Evolutionary conservation across 1,139 yeast genomes (phyloP), one percentile per base, ranked within the genome.

Genomic region (Zygoascus sp.): DNA sequence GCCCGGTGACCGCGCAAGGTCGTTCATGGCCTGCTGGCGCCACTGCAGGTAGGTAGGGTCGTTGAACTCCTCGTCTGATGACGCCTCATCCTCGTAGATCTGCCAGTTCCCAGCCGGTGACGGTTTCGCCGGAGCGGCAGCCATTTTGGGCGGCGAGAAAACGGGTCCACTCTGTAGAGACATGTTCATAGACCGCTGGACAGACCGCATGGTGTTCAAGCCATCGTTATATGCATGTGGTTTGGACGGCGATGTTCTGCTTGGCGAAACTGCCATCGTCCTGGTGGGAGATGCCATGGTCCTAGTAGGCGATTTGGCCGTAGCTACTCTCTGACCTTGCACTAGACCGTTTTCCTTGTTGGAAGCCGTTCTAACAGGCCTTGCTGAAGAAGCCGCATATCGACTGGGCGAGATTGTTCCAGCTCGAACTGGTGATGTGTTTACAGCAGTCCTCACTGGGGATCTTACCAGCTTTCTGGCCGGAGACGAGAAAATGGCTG

Each of bases 41-140:
- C 60, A 57, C 20, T 52, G 49, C 32, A 48, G 36, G 44, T 57
- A 56, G 15, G 48, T 46, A 5, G 44, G 46, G 19, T 50, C 51
- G 17, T 51, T 48, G 19, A 50, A 48, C 30, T 58, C 59, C 10
- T 57, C 60, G n/a, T 57, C 61, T 30, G 59, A 55, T 40, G 54
- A 50, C 9, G 51, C 42, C 5, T 50, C 50, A 17, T 52, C 59
- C n/a, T 55, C 59, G 30, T 50, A 53, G 0, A 54, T 48, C 32
- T 53, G 55, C 60, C 60, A 58, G 40, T 56, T 55, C n/a, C 16
- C 11, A 9, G 39, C 19, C 3, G 34, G 17, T 11, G 43, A 22
- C 28, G 17, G 28, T 27, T 46, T 23, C 2, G 44, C 28, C 8
- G 48, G 32, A 2, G 50, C 28, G n/a, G n/a, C n/a, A n/a, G 41